These are phyloP conservation scores for Calonectria naviculata DNA, from an alignment of 2,329 filamentous ascomycete genomes.

Conservation along the genomic window DNA sequence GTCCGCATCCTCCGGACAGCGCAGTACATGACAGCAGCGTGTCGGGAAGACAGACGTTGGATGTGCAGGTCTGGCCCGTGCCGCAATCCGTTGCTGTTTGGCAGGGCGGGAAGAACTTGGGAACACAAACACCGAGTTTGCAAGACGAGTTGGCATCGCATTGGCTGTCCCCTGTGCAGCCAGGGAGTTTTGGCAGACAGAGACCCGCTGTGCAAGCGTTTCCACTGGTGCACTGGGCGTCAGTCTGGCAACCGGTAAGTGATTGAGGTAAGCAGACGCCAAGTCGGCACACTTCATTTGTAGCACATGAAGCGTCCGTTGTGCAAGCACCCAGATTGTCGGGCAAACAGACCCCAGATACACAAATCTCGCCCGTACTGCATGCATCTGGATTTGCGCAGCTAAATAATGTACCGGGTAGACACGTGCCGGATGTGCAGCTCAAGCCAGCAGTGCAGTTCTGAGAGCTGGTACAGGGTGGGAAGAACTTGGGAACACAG, in stretches of 20 bases:
- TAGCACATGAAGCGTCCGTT: not conserved
- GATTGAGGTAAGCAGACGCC: slow-evolving; percentile 3
- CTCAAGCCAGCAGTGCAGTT: not conserved
- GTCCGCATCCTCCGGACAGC: not conserved
- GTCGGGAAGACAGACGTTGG: slow-evolving; percentile 7
- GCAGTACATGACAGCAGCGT: not conserved
- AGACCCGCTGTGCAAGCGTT: not conserved
- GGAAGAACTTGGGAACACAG: not conserved
- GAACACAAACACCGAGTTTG: not conserved
- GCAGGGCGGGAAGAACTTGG: not conserved
- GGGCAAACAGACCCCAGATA: slow-evolving; percentile 3
- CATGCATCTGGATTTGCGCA: not conserved
- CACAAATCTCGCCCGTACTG: not conserved
- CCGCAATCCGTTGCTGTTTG: not conserved
- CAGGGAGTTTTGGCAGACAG: not conserved
- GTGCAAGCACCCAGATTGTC: not conserved
- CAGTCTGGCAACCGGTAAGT: not conserved
- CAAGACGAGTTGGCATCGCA: not conserved
- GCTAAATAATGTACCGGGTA: not conserved
- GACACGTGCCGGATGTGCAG: not conserved
- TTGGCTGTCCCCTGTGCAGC: not conserved
- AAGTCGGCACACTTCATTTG: not conserved
- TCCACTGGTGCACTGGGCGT: not conserved
- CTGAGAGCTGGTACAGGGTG: not conserved
- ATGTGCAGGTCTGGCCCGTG: not conserved